Conservation (phyloP, 2,329 filamentous ascomycete species). For the Balansia obtecta region DNA sequence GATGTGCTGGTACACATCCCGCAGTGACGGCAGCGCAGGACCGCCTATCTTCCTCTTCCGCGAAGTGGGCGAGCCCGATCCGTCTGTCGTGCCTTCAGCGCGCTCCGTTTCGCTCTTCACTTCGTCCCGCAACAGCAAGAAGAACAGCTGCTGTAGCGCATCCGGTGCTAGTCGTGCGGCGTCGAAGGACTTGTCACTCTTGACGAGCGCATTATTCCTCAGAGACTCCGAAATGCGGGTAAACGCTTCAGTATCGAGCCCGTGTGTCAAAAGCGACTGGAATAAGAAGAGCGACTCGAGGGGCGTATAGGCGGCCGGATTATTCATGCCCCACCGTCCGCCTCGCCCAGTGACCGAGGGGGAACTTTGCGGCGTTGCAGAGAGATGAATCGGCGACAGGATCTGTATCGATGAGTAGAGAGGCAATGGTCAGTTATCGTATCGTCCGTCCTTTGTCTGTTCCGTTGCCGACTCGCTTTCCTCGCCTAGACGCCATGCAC, state of each 20-base stretch:
- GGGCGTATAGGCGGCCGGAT: slow-evolving; percentile 57
- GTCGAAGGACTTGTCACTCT: slow-evolving; percentile 59
- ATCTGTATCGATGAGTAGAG: slow-evolving; percentile 15
- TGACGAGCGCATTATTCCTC: slow-evolving; percentile 60
- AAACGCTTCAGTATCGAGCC: slow-evolving; percentile 54
- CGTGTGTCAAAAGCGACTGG: slow-evolving; percentile 60
- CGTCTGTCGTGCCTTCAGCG: slow-evolving; percentile 22
- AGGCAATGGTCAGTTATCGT: not conserved
- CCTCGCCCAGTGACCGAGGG: slow-evolving; percentile 45
- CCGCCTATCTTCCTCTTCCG: slow-evolving; percentile 66
- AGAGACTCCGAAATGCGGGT: slow-evolving; percentile 61
- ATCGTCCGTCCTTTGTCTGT: not conserved
- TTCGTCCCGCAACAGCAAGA: slow-evolving; percentile 65
- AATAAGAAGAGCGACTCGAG: slow-evolving; percentile 81
- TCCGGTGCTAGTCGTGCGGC: slow-evolving; percentile 61
- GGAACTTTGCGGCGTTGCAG: slow-evolving; percentile 39
- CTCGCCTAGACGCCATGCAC: slow-evolving; percentile 14
- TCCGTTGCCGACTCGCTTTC: not conserved
- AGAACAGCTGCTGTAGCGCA: slow-evolving; percentile 66
- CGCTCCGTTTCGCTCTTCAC: slow-evolving; percentile 37
- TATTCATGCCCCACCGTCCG: slow-evolving; percentile 43
- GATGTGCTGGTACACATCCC: slow-evolving; percentile 52
- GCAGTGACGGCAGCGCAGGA: slow-evolving; percentile 49
- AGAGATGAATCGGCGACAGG: slow-evolving; percentile 44
- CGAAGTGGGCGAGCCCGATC: slow-evolving; percentile 39